Conservation (phyloP, 306 rosid genomes). For the Comarum palustre region DNA sequence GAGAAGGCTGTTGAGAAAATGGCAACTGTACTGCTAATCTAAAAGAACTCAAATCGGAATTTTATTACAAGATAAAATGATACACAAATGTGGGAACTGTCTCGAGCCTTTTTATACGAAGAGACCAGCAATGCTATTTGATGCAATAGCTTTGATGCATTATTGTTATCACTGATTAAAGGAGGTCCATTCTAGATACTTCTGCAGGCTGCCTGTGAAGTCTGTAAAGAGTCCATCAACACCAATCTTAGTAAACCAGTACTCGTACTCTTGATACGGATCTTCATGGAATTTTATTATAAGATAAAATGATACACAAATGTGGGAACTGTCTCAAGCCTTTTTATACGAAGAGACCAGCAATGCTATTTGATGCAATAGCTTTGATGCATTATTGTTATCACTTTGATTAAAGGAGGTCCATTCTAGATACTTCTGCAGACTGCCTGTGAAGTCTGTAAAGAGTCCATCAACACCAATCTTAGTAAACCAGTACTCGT, state of each 20-base stretch:
- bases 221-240: conserved; percentile 90
- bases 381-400: conserved; percentile 32
- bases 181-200: conserved; percentile 61
- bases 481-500: conserved; percentile 65
- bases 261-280: conserved; percentile 63
- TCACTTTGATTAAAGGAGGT: conserved; percentile 34
- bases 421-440: conserved; percentile 66
- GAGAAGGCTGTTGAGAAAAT: background rate
- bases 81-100: background rate
- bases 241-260: conserved; percentile 72
- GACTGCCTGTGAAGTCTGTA: conserved; percentile 89
- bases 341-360: conserved; percentile 38
- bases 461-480: conserved; percentile 86
- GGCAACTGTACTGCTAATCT: background rate
- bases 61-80: background rate
- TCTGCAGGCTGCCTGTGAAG: conserved; percentile 82
- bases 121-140: conserved; percentile 52
- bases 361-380: conserved; percentile 58
- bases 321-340: conserved; percentile 14
- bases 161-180: conserved; percentile 18
- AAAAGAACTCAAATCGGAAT: background rate
- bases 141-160: conserved; percentile 53
- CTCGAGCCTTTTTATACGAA: conserved; percentile 26
- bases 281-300: conserved; percentile 82
- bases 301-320: background rate